These are phyloP conservation scores for Nakazawaea wickerhamii DNA, from an alignment of 805 yeast genomes.

Conservation along the genomic window DNA sequence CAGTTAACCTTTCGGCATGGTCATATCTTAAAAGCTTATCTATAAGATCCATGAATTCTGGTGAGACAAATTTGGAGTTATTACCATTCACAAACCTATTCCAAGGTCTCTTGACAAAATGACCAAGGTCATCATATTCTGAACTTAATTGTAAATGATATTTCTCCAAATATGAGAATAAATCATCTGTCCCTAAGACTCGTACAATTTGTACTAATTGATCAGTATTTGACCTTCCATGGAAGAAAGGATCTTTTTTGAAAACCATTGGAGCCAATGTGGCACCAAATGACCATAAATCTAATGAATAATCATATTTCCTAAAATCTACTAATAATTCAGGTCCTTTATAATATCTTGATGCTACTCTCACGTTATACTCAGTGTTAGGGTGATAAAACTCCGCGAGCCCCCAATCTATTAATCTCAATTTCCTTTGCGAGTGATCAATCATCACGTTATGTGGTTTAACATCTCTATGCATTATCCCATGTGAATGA, in stretches of 20 bases:
- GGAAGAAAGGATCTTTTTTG: slow-evolving; percentile 87
- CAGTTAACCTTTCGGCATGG: slow-evolving; percentile 83
- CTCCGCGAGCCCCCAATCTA: slow-evolving; percentile 96
- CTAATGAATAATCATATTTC: slow-evolving; percentile 87
- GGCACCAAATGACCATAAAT: slow-evolving; percentile 92
- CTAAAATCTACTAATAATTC: slow-evolving; percentile 81
- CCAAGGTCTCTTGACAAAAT: slow-evolving; percentile 66
- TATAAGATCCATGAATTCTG: slow-evolving; percentile 60
- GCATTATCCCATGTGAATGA: slow-evolving; percentile 95
- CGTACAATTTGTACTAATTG: slow-evolving; percentile 86
- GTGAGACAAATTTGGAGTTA: slow-evolving; percentile 45
- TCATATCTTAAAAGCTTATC: slow-evolving; percentile 75
- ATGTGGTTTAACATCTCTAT: slow-evolving; percentile 93
- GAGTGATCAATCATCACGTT: slow-evolving; percentile 91
- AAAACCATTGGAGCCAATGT: slow-evolving; percentile 88
- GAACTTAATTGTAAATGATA: slow-evolving; percentile 66
- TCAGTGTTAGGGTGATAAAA: slow-evolving; percentile 87
- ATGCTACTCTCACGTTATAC: slow-evolving; percentile 90
- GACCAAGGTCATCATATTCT: slow-evolving; percentile 73
- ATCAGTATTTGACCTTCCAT: slow-evolving; percentile 86
- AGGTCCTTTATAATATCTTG: slow-evolving; percentile 91
- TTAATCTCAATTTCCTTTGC: slow-evolving; percentile 63
- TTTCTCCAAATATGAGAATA: slow-evolving; percentile 61
- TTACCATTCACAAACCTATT: slow-evolving; percentile 48
- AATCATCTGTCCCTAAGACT: slow-evolving; percentile 80